Percentiles rank a stretch among this genome's conserved stretches.
Conservation (phyloP, 2,329 filamentous ascomycete species). For the Aaosphaeria arxii region DNA sequence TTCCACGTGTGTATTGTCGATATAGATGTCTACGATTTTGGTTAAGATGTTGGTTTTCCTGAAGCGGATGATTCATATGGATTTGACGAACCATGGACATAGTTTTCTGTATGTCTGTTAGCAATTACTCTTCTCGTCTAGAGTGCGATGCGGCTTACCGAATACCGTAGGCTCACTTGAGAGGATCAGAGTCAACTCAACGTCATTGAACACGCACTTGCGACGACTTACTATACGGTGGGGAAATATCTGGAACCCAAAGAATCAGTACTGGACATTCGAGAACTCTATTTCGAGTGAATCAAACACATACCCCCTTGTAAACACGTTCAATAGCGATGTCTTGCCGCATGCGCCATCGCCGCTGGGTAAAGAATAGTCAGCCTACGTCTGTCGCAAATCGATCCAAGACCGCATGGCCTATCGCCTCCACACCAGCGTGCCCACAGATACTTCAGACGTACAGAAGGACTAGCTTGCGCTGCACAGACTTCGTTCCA, state of each 20-base stretch:
- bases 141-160: constrained; percentile 40
- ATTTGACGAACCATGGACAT: constrained; percentile 76
- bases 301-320: constrained; percentile 70
- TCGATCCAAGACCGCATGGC: constrained; percentile 4
- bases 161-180: constrained; percentile 87
- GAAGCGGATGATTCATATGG: not conserved
- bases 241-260: constrained; percentile 74
- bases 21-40: constrained; percentile 76
- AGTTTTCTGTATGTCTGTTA: constrained; percentile 67
- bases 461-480: constrained; percentile 92
- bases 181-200: constrained; percentile 13
- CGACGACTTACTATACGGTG: constrained; percentile 74
- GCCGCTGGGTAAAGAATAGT: constrained; percentile 56
- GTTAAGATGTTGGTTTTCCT: constrained; percentile 1
- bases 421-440: not conserved
- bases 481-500: constrained; percentile 73
- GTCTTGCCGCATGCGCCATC: constrained; percentile 98
- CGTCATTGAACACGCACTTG: constrained; percentile 4
- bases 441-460: constrained; percentile 29
- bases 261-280: constrained; percentile 3
- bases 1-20: constrained; percentile 95
- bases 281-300: not conserved
- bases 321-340: constrained; percentile 95
- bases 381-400: constrained; percentile 19
- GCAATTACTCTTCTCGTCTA: constrained; percentile 4